Conservation (phyloP, 345 rosid genomes). For the Lepidium africanum region DNA sequence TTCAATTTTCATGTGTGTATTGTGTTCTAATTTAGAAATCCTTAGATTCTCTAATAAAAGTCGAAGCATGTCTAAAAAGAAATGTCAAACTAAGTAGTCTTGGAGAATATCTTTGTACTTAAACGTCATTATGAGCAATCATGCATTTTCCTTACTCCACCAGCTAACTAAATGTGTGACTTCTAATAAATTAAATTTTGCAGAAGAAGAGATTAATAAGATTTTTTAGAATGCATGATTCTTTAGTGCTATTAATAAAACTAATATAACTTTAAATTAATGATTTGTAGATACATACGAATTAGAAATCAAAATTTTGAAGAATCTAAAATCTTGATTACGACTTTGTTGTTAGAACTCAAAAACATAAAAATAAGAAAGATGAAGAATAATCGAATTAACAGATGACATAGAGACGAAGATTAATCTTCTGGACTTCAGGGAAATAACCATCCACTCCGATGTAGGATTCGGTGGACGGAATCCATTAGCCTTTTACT, state of each 20-base stretch:
- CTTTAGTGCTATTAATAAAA: not conserved
- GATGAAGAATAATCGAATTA: too few species aligned
- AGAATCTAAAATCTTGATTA: too few species aligned
- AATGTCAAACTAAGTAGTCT: conserved; percentile 6
- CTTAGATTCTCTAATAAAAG: conserved; percentile 1
- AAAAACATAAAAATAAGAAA: too few species aligned
- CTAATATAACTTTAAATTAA: not conserved
- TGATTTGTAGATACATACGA: not conserved
- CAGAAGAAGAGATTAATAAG: not conserved
- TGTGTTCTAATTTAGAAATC: too few species aligned
- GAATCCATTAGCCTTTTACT: too few species aligned
- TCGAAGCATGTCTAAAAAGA: not conserved
- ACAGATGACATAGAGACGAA: too few species aligned
- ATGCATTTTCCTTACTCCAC: not conserved
- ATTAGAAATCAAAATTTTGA: not conserved
- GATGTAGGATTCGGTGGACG: too few species aligned
- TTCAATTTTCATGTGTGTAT: too few species aligned
- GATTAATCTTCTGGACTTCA: too few species aligned
- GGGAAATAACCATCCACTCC: too few species aligned
- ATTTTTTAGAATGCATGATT: not conserved
- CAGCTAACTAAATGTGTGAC: not conserved
- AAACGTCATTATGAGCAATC: not conserved
- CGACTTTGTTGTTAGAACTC: too few species aligned
- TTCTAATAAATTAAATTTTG: not conserved
- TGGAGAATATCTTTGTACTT: not conserved